Base-by-base conservation (phyloP, 2,329 filamentous ascomycete species). In the Huntiella abstrusa region DNA sequence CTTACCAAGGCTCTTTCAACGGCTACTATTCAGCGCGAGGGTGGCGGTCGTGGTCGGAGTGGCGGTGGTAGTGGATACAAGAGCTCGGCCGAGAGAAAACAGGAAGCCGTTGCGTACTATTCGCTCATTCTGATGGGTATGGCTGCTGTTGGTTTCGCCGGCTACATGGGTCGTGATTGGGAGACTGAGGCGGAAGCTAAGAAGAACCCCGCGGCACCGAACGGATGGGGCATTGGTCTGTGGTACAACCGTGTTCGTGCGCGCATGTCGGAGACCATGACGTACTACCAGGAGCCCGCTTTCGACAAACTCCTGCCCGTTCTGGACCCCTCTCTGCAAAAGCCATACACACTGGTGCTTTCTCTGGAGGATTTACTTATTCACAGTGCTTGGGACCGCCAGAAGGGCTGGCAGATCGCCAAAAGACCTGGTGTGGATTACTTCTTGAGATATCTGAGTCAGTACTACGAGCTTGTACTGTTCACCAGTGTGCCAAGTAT, bases 341-440 rank as follows among this genome's bases (percentile, higher is more conserved):
- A 83, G 41, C 88, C 88, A 7, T 94, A 94, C 62, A 96, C 91
- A 0, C 70, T 98, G 28, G 88, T 93, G 28, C 69, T 98, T 55
- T 91, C 83, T 59, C 66, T 98, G 56, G 91, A 98, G 60, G 88
- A 98, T 60, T 72, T 98, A 55, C 72, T 98, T 46, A 77, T 98
- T 28, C 88, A 95, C 65, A 93, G 83, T 58, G 85, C 94, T 60
- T 98, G 91, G 91, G 75, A 77, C 17, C 76, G 88, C 48, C 84
- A 96, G 60, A 82, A 95, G 58, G 91, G 91, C 49, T 98, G 91
- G 86, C 77, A 88, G 54, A 73, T 92, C 51, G 91, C 91, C 22
- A 98, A 98, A 68, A 76, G 91, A 43, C 91, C 91, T 33, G 91
- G 91, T 40, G 75, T 92, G 51, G 91, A 98, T 65, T 98, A 98